Base-by-base conservation (phyloP, 805 yeast species). In the Brettanomyces custersianus region DNA sequence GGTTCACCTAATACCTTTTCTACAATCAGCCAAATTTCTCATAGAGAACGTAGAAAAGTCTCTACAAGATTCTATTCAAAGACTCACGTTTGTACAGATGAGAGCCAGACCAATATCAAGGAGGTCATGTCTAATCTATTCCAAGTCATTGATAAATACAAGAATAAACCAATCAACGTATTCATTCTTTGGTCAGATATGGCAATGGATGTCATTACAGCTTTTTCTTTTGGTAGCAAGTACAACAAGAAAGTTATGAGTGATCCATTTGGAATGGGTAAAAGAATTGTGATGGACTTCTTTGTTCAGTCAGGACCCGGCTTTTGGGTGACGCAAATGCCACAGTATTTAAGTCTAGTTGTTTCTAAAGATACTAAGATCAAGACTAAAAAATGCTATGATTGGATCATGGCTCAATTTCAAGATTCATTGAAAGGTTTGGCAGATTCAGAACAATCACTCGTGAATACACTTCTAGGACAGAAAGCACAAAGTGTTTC, bases 121-220 rank as follows among this genome's bases (percentile, higher is more conserved):
- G 35, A 36, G 4, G 60, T 65, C 23, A 55, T 70, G 29, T 31
- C 46, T 1, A 47, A 55, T 29, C 46, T 59, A 5, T 41, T 59
- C 25, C 25, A 39, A 10, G 40, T 43, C 3, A 42, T 66, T 16
- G 39, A 44, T 32, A 16, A 37, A 11, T 13, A 53, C 42, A 37
- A 33, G 34, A 40, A 18, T 2, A 31, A 47, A 8, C 56, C 68
- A 22, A 47, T 77, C 27, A 80, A 80, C 34, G 77, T 73, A 3
- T 75, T 73, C 45, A 63, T 72, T 15, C 51, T 80, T n/a, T 80
- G 79, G 62, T 77, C 76, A n/a, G 59, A 77, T 13, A 60, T 80
- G 47, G 87, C 88, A 4, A 72, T 80, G 75, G 87, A 80, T 46
- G 78, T 74, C 4, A 74, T 79, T 2, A 67, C 78, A 2, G 66